phyloP scores from a whole-genome alignment of 2,329 filamentous ascomycete genomes.

The Claviceps arundinis region DNA sequence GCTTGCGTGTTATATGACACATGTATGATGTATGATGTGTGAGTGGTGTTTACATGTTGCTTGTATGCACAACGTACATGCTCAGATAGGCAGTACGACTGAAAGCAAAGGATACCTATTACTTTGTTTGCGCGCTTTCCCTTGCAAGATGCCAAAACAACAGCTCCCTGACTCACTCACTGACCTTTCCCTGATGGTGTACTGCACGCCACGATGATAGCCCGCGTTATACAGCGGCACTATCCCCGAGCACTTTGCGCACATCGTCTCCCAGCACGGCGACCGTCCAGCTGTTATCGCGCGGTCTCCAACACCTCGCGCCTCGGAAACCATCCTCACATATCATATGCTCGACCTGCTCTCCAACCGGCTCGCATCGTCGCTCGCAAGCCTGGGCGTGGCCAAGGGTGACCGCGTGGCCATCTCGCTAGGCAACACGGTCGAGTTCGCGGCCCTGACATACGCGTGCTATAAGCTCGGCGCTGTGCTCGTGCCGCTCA shows the following conservation, averaged over 20 bases:
- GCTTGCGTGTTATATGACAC: no score
- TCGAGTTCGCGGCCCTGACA: slow-evolving; percentile 71
- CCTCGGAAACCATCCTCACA: slow-evolving; percentile 48
- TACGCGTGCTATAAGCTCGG: slow-evolving; percentile 92
- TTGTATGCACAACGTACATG: no score
- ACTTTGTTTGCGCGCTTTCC: no score
- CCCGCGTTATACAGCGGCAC: slow-evolving; percentile 54
- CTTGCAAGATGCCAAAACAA: no score
- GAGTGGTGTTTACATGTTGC: background rate
- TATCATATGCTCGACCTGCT: slow-evolving; percentile 62
- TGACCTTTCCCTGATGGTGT: background rate
- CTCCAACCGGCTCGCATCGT: slow-evolving; percentile 64
- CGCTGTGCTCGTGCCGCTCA: slow-evolving; percentile 85
- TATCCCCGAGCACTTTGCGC: slow-evolving; percentile 58
- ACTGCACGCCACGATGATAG: slow-evolving; percentile 22
- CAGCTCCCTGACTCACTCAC: background rate
- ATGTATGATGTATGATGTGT: no score
- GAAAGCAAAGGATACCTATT: no score
- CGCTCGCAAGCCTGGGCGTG: slow-evolving; percentile 57
- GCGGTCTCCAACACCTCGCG: slow-evolving; percentile 30
- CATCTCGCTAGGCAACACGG: slow-evolving; percentile 71
- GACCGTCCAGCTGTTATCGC: slow-evolving; percentile 48
- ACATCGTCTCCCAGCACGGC: slow-evolving; percentile 49
- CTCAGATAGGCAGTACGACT: no score
- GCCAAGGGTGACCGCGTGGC: slow-evolving; percentile 74